Evolutionary conservation across 2,329 filamentous ascomycete species (phyloP).

Genomic region (Parastagonospora avenae): DNA sequence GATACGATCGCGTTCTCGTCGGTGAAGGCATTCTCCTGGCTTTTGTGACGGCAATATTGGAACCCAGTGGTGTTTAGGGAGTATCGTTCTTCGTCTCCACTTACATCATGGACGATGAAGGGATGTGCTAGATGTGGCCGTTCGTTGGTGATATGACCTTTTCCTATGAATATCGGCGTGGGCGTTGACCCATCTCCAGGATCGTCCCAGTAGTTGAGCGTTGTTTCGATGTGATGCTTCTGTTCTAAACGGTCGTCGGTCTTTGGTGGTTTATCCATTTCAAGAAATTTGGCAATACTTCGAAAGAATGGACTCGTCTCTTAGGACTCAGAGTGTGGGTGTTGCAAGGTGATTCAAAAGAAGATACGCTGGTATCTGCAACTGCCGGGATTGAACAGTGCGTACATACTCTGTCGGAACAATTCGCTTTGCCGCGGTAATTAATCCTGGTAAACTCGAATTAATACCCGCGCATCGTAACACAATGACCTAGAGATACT

Average conservation of each 20-base stretch:
- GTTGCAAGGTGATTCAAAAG: background rate
- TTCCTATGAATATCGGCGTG: constrained; percentile 28
- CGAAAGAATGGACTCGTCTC: background rate
- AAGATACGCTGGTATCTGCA: background rate
- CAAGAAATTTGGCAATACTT: background rate
- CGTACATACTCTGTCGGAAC: background rate
- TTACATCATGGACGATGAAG: constrained; percentile 25
- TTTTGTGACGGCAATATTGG: constrained; percentile 23
- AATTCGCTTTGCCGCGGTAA: background rate
- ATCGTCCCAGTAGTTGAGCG: constrained; percentile 31
- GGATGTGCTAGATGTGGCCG: constrained; percentile 24
- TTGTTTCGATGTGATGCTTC: constrained; percentile 24
- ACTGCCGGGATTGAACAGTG: background rate
- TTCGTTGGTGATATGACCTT: constrained; percentile 28
- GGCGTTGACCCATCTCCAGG: constrained; percentile 27
- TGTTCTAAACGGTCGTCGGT: constrained; percentile 1
- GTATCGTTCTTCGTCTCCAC: constrained; percentile 24
- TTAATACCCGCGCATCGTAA: background rate
- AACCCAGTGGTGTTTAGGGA: constrained; percentile 28
- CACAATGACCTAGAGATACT: background rate
- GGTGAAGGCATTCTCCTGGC: constrained; percentile 22
- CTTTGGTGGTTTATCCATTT: background rate
- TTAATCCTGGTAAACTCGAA: background rate
- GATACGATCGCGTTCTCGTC: constrained; percentile 19
- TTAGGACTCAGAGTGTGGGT: background rate